Evolutionary conservation across 441 rosid genomes (phyloP), one percentile per base, ranked within the genome.

Genomic region (Gossypium trilobum): DNA sequence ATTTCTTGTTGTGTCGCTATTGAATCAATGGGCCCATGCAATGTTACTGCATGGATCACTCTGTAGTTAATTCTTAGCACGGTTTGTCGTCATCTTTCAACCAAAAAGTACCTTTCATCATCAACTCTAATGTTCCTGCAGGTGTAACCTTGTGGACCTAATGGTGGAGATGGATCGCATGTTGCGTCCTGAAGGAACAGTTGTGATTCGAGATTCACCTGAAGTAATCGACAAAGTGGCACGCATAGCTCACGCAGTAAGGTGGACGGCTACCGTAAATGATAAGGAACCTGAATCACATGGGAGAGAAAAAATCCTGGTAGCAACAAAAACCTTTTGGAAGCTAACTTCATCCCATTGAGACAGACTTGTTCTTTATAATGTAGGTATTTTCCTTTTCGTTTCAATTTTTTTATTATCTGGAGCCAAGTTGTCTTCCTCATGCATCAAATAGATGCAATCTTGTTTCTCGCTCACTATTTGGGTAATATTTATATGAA

Each of bases 151-250:
- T 67, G 96, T 85, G 70, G 97, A 94, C 84, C 68, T 94, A 69
- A 82, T 92, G 88, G 94, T 92, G 74, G 99, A 94, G 85, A 92
- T 94, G 87, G 97, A 94, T 73, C 78, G 99, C 17, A 90, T 90
- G 46, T 68, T 94, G 84, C 99, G 99, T 22, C 97, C 97, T 13
- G 91, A 88, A 74, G 97, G 97, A 67, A 85, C 85, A 1, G 95
- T 90, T 57, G 71, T 94, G 60, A 84, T 94, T 68, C 85, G 97
- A 27, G 99, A 92, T 79, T 77, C 91, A 51, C 96, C 99, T 8
- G 99, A 92, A 75, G 92, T 87, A 5, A 78, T 94, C 27, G 97
- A 94, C 55, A 89, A 77, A 81, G 88, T 90, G 8, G 78, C 78
- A 52, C 83, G 84, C 76, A 80, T 94, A 61, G 89, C 88, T 59